Base-by-base conservation (phyloP, 2,329 filamentous ascomycete species). In the Penicillium sp. region DNA sequence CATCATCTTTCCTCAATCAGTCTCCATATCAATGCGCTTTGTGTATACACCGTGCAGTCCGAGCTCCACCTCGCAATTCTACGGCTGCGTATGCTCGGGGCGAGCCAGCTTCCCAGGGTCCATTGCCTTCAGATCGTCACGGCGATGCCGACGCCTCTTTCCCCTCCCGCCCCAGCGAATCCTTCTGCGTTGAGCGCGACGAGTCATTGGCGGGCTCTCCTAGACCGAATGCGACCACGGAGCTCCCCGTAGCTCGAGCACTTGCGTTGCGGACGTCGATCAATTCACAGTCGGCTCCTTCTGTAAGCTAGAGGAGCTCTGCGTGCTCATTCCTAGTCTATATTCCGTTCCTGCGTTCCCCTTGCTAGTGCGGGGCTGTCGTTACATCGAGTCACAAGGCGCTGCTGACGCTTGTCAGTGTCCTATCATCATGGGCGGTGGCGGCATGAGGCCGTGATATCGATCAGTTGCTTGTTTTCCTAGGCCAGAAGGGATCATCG, bases 311-410 rank as follows among this genome's bases (percentile, higher is more conserved):
- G 21, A 14, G 7, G 29, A 36, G 14, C 19, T 27, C 27, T 17
- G 8, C 19, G 3, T 11, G 11, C 34, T 28, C n/a, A 27, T 29
- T 36, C 34, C 34, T 36, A 13, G 25, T 29, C 15, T 25, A 25
- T 25, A 16, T 11, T 7, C 15, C 17, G 29, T 33, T 34, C 13
- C 25, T 39, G 29, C 23, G 5, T 9, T 8, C 23, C 18, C 13
- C 35, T n/a, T 17, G 23, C 30, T 27, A 41, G 32, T 33, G 34
- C 40, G 36, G 41, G 39, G 33, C 39, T 47, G 39, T 25, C 26
- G 46, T 47, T 45, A 43, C 46, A 51, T 47, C 39, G 36, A 45
- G 39, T 47, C 46, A 45, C 39, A 43, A 31, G 48, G 39, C 15
- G 20, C 26, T 15, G 33, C 33, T 14, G 9, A 31, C 26, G 25